These are phyloP conservation scores for Alloteropsis semialata DNA, from an alignment of 176 grass and related monocot genomes.

Conservation along the genomic window DNA sequence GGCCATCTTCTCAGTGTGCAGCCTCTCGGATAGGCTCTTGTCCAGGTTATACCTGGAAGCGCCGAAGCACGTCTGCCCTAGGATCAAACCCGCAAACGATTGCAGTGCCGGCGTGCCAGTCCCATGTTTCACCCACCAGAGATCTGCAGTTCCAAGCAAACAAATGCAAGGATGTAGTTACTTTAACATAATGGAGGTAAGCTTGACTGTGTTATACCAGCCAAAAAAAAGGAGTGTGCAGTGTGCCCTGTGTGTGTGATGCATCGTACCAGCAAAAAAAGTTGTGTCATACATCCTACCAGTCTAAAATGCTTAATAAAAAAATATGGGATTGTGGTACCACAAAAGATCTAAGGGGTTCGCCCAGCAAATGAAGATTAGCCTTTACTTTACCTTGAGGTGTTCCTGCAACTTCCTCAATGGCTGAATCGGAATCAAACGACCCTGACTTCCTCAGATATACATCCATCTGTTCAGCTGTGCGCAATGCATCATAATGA, in stretches of 20 bases:
- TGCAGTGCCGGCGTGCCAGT: slow-evolving; percentile 37
- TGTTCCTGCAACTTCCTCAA: slow-evolving; percentile 33
- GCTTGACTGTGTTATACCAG: too few relatives aligned
- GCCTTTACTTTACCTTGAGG: slow-evolving; percentile 53
- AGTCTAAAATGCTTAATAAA: too few relatives aligned
- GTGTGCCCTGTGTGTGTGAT: too few relatives aligned
- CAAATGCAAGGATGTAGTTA: not conserved
- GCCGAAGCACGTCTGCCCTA: slow-evolving; percentile 73
- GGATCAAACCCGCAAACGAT: slow-evolving; percentile 35
- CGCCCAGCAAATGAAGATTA: not conserved
- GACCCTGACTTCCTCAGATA: slow-evolving; percentile 45
- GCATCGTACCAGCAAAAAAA: too few relatives aligned
- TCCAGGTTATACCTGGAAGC: slow-evolving; percentile 53
- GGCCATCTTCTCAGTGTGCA: slow-evolving; percentile 44
- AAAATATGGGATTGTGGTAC: too few relatives aligned
- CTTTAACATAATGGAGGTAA: not conserved
- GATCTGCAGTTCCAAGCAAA: slow-evolving; percentile 34
- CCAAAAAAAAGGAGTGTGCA: too few relatives aligned
- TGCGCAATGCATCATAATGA: slow-evolving; percentile 26
- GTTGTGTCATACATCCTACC: too few relatives aligned
- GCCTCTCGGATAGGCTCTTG: slow-evolving; percentile 54
- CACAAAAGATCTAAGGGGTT: too few relatives aligned
- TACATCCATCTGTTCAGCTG: slow-evolving; percentile 49
- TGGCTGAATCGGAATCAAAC: slow-evolving; percentile 42
- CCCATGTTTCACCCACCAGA: slow-evolving; percentile 69